These are phyloP conservation scores for Paecilomyces niveus DNA, from an alignment of 2,329 filamentous ascomycete species.

Conservation along the genomic window DNA sequence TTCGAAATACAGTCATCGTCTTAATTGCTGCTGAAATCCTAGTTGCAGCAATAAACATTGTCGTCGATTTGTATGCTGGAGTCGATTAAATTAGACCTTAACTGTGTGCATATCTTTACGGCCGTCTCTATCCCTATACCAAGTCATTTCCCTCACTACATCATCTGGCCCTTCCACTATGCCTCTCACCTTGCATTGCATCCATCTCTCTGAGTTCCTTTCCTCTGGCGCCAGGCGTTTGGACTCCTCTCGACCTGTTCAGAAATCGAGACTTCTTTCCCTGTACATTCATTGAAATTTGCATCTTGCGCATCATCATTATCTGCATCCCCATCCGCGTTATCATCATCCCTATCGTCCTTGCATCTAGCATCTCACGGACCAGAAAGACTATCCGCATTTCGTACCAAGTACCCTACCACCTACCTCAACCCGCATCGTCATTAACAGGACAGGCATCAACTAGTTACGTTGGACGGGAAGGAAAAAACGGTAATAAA, in stretches of 20 bases:
- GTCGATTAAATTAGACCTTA: slow-evolving; percentile 39
- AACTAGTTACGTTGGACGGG: too few relatives aligned
- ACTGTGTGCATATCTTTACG: background rate
- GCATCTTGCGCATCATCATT: background rate
- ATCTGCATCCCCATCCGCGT: background rate
- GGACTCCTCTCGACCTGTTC: background rate
- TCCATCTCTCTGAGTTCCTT: background rate
- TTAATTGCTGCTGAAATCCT: slow-evolving; percentile 93
- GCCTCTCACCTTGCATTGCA: background rate
- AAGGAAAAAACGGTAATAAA: too few relatives aligned
- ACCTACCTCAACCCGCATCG: too few relatives aligned
- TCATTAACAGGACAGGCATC: too few relatives aligned
- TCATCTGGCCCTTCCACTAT: background rate
- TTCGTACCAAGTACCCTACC: background rate
- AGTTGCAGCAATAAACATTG: slow-evolving; percentile 86
- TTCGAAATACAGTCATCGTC: slow-evolving; percentile 63
- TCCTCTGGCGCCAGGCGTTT: background rate
- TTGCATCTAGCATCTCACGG: background rate
- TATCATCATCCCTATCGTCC: background rate
- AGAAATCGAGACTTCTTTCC: background rate
- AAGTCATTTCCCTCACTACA: background rate
- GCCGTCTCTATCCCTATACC: background rate
- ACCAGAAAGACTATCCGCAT: background rate
- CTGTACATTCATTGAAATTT: background rate
- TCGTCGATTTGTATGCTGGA: slow-evolving; percentile 81